Percentiles rank a stretch among this genome's conserved stretches.
Evolutionary conservation across 495 filamentous ascomycete genomes (phyloP).

Genomic region (Penicillium atrosanguineum): DNA sequence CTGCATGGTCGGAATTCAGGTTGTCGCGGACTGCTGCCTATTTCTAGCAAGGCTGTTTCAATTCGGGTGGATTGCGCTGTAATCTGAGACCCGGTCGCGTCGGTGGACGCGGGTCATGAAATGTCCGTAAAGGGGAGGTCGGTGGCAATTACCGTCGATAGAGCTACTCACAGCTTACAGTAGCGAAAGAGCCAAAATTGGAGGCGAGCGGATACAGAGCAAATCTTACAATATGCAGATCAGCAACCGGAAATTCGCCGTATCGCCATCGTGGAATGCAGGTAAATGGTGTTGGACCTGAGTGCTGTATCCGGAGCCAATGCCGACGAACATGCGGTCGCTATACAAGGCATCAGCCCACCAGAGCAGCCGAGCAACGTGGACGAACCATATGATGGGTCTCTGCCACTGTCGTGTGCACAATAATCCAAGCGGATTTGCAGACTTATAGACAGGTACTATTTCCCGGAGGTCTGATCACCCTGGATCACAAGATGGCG

Average conservation of each 20-base stretch:
- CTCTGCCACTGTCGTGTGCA: slow-evolving; percentile 6
- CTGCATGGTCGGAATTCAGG: background rate
- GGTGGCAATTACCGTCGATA: background rate
- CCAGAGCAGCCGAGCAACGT: background rate
- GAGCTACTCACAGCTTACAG: background rate
- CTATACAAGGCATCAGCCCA: background rate
- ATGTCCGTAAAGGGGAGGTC: background rate
- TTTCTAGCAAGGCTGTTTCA: background rate
- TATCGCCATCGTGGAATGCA: background rate
- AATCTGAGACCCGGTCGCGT: slow-evolving; percentile 8
- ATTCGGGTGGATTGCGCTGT: background rate
- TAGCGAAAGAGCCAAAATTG: background rate
- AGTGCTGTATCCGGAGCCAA: background rate
- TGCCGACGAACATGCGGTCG: background rate
- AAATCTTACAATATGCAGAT: slow-evolving; percentile 1
- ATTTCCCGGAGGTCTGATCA: slow-evolving; percentile 9
- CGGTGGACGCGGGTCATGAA: slow-evolving; percentile 3
- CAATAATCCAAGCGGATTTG: background rate
- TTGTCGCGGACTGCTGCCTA: slow-evolving; percentile 1
- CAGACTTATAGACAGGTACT: slow-evolving; percentile 1
- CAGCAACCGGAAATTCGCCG: slow-evolving; percentile 10
- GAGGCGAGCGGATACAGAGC: background rate
- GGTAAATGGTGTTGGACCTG: background rate
- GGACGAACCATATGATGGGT: slow-evolving; percentile 1
- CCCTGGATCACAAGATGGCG: slow-evolving; percentile 7